Evolutionary conservation across 1,284 basidiomycete species (phyloP).

Genomic region (Fomitopsis betulina): DNA sequence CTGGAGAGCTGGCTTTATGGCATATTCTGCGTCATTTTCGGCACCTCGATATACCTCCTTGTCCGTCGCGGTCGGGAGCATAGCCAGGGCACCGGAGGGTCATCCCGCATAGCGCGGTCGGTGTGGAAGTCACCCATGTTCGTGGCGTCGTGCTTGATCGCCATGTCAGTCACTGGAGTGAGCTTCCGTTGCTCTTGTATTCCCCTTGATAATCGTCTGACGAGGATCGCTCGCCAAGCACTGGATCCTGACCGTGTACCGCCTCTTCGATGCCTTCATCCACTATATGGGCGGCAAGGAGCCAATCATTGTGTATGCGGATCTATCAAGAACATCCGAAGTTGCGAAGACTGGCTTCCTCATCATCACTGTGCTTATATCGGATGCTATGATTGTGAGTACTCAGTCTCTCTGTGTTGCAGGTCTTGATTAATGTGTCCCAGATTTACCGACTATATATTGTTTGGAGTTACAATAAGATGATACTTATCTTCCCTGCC

Average conservation of each 20-base stretch:
- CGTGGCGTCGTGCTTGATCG: background rate
- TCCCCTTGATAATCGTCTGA: background rate
- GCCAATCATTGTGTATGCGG: slow-evolving; percentile 2
- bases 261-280: slow-evolving; percentile 4
- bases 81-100: background rate
- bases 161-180: background rate
- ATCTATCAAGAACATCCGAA: slow-evolving; percentile 1
- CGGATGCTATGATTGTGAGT: slow-evolving; percentile 4
- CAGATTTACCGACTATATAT: slow-evolving; percentile 5
- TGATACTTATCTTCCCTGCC: background rate
- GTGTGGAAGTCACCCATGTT: slow-evolving; percentile 5
- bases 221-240: background rate
- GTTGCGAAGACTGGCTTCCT: slow-evolving; percentile 6
- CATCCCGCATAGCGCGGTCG: background rate
- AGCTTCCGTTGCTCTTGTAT: background rate
- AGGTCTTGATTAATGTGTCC: too few species aligned
- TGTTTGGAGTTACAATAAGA: slow-evolving; percentile 4
- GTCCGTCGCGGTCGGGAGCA: background rate
- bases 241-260: slow-evolving; percentile 2
- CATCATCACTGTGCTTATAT: background rate
- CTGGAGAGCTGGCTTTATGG: slow-evolving; percentile 5
- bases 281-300: slow-evolving; percentile 1
- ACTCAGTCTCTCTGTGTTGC: background rate
- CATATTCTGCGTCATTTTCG: slow-evolving; percentile 3
- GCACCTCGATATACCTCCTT: slow-evolving; percentile 2